Evolutionary conservation across 129 eudicot genomes (phyloP).

Genomic region (Tanacetum coccineum): DNA sequence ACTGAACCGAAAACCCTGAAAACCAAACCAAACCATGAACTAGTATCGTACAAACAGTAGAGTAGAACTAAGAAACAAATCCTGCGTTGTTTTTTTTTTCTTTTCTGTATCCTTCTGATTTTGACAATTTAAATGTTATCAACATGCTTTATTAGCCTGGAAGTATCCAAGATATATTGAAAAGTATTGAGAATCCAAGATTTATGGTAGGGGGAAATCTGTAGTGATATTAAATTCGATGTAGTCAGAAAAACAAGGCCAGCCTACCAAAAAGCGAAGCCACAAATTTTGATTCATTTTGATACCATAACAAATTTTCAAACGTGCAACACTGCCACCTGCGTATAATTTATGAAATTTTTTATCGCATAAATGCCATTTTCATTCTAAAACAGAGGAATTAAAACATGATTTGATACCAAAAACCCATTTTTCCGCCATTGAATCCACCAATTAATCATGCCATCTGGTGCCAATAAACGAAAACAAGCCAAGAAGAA

Average conservation of each 20-base stretch:
- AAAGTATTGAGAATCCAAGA: neutral
- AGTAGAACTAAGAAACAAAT: no score
- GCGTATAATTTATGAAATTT: neutral
- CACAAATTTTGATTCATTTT: constrained; percentile 18
- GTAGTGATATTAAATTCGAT: neutral
- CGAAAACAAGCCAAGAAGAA: constrained; percentile 71
- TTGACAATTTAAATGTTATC: no score
- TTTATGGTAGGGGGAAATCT: neutral
- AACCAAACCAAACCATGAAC: no score
- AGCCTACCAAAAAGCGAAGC: constrained; percentile 20
- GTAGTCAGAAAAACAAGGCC: constrained; percentile 21
- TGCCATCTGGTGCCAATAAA: constrained; percentile 81
- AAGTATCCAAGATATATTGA: no score
- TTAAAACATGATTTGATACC: constrained; percentile 7
- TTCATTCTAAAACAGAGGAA: constrained; percentile 20
- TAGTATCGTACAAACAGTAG: no score
- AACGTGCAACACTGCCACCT: constrained; percentile 17
- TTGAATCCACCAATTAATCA: constrained; percentile 28
- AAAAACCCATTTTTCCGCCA: constrained; percentile 16
- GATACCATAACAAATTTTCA: constrained; percentile 11
- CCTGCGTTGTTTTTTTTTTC: no score
- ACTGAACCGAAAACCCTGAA: no score
- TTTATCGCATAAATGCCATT: neutral
- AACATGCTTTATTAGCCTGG: no score
- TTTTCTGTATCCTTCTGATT: no score